Evolutionary conservation across 495 filamentous ascomycete species (phyloP), one percentile per base, ranked within the genome.

Genomic region (Aspergillus coremiiformis): DNA sequence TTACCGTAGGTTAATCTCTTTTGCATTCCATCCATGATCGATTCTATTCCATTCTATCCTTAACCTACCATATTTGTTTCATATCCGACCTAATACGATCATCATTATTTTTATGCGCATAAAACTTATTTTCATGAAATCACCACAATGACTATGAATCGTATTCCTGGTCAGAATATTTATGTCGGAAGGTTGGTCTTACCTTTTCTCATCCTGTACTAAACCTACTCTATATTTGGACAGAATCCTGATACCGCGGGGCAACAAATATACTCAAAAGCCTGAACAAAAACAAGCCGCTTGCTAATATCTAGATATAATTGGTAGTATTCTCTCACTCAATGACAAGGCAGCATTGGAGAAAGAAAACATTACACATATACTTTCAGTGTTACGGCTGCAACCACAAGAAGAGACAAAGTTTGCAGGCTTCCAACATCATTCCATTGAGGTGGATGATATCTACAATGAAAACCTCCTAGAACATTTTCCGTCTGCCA

Each of bases 391-490:
- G 52, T 62, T 93, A 49, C 73, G 78, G 32, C 67, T 83, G 43
- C 71, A 81, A 46, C 76, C 82, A 47, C 64, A 78, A 44, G 59
- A 74, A 47, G 63, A 66, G 21, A 62, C 54, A n/a, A n/a, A n/a
- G 1, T 66, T 72, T 23, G 48, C 49, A 9, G 24, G 47, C 14
- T 89, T 83, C 63, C 68, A 83, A 52, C 90, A 94, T 64, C 76
- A 85, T 54, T 76, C 78, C 54, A 84, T 97, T 60, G 84, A 90
- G 53, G 82, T 95, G 29, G 87, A 96, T 70, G 93, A 96, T 73
- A 78, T 85, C 39, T 86, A 86, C 12, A 87, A 95, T 62, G 85
- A 90, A 57, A 87, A 98, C 61, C 70, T 97, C 24, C 66, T 97
- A 10, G 80, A 88, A 56, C 80, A 91, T 62, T 85, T 98, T 51